A percentile compares a stretch with the other conserved stretches of the same genome.
phyloP scores from a whole-genome alignment of 2,329 filamentous ascomycete genomes.

The Aspergillus sergii region DNA sequence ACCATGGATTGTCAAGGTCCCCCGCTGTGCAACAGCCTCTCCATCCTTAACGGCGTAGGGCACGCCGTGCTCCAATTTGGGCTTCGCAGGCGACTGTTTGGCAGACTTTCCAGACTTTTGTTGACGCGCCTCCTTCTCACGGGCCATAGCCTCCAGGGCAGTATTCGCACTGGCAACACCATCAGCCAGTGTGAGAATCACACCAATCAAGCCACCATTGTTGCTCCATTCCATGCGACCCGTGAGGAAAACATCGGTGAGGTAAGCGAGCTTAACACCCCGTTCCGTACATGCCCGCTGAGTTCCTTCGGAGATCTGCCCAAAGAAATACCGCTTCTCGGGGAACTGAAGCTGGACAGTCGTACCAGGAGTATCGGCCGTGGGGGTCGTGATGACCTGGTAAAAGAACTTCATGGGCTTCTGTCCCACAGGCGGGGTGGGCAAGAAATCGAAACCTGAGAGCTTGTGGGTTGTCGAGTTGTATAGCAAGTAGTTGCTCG shows the following conservation, averaged over 20 bases:
- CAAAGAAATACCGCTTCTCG: slow-evolving; percentile 81
- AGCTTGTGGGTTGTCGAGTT: slow-evolving; percentile 18
- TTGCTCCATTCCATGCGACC: slow-evolving; percentile 75
- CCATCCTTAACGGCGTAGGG: slow-evolving; percentile 35
- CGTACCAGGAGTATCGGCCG: slow-evolving; percentile 83
- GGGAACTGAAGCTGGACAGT: slow-evolving; percentile 78
- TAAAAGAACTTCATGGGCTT: slow-evolving; percentile 70
- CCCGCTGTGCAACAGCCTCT: slow-evolving; percentile 26
- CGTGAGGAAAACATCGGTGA: slow-evolving; percentile 79
- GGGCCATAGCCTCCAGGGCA: slow-evolving; percentile 45
- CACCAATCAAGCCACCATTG: slow-evolving; percentile 79
- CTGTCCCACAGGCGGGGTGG: slow-evolving; percentile 5
- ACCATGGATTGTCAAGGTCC: slow-evolving; percentile 70
- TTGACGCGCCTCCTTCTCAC: slow-evolving; percentile 20
- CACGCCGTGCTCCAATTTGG: slow-evolving; percentile 26
- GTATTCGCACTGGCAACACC: slow-evolving; percentile 52
- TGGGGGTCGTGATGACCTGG: slow-evolving; percentile 78
- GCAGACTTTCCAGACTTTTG: slow-evolving; percentile 16
- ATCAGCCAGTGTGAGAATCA: slow-evolving; percentile 83
- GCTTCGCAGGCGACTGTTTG: slow-evolving; percentile 13
- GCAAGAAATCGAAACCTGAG: slow-evolving; percentile 15
- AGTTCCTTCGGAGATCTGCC: slow-evolving; percentile 78
- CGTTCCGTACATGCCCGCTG: slow-evolving; percentile 76
- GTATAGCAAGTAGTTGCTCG: slow-evolving; percentile 29
- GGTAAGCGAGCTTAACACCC: slow-evolving; percentile 64